Evolutionary conservation across 2,329 filamentous ascomycete species (phyloP).

Genomic region (Ophidiomyces ophidiicola): DNA sequence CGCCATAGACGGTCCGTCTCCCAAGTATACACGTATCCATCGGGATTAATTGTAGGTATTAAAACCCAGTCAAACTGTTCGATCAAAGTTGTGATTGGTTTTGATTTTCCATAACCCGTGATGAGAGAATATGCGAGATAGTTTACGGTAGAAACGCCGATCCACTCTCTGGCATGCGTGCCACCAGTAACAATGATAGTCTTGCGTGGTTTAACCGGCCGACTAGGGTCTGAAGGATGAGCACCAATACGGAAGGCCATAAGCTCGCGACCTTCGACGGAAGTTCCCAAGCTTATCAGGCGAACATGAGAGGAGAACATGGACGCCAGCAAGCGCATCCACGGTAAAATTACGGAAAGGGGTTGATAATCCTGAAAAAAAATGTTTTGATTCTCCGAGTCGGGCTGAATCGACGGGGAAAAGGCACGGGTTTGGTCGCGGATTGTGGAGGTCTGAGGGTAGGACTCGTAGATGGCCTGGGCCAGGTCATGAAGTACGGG

Average conservation of each 20-base stretch:
- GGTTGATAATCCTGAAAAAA: slow-evolving; percentile 94
- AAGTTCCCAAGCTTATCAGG: slow-evolving; percentile 65
- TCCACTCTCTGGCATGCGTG: slow-evolving; percentile 93
- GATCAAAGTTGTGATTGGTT: slow-evolving; percentile 61
- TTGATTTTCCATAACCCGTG: slow-evolving; percentile 63
- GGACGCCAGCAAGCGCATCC: slow-evolving; percentile 80
- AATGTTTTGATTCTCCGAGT: slow-evolving; percentile 43
- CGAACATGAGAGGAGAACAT: slow-evolving; percentile 77
- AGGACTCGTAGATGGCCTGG: slow-evolving; percentile 63
- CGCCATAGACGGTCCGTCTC: slow-evolving; percentile 84
- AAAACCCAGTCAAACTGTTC: slow-evolving; percentile 79
- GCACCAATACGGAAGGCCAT: slow-evolving; percentile 65
- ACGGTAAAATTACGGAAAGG: slow-evolving; percentile 68
- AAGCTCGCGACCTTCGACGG: slow-evolving; percentile 79
- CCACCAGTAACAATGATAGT: slow-evolving; percentile 75
- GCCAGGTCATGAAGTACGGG: slow-evolving; percentile 71
- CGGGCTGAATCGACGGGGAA: slow-evolving; percentile 23
- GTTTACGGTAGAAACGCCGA: slow-evolving; percentile 79
- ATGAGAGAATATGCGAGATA: slow-evolving; percentile 84
- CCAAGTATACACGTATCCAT: slow-evolving; percentile 93
- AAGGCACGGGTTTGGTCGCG: slow-evolving; percentile 20
- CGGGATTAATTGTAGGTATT: slow-evolving; percentile 79
- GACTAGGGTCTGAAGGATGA: slow-evolving; percentile 37
- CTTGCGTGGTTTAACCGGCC: slow-evolving; percentile 45
- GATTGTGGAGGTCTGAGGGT: slow-evolving; percentile 39